Conservation (phyloP, 805 yeast species). For the Torulaspora indica region DNA sequence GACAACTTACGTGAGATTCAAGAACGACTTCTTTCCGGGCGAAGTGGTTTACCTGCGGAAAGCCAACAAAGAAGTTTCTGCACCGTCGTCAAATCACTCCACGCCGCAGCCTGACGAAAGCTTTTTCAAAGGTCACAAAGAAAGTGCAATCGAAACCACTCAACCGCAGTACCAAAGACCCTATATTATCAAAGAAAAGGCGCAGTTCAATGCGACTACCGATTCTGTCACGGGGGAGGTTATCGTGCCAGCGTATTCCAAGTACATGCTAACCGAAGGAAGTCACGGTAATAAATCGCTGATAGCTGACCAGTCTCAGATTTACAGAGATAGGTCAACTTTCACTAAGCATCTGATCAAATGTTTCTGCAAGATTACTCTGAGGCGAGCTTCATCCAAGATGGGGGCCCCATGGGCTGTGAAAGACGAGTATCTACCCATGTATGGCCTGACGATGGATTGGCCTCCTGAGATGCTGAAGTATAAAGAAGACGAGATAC, state of each 20-base stretch:
- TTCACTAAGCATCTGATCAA: constrained; percentile 88
- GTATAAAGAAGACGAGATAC: constrained; percentile 31
- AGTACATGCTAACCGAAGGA: constrained; percentile 64
- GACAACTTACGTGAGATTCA: constrained; percentile 71
- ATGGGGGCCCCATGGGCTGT: constrained; percentile 97
- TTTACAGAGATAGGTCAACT: constrained; percentile 75
- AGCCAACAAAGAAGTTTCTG: constrained; percentile 12
- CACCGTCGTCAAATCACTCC: constrained; percentile 16
- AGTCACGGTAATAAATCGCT: constrained; percentile 50
- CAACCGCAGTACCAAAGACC: constrained; percentile 29
- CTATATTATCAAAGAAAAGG: constrained; percentile 76
- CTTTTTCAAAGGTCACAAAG: constrained; percentile 5
- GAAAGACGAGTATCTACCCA: constrained; percentile 52
- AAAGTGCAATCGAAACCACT: constrained; percentile 5
- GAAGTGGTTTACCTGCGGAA: constrained; percentile 65
- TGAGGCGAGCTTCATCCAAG: constrained; percentile 68
- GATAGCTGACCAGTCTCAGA: constrained; percentile 66
- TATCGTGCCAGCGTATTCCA: constrained; percentile 50
- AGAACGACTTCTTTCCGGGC: constrained; percentile 85
- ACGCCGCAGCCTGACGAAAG: constrained; percentile 23
- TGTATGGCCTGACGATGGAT: constrained; percentile 34
- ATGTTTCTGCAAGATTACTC: constrained; percentile 72
- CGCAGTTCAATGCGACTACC: constrained; percentile 55
- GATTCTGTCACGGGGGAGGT: constrained; percentile 37
- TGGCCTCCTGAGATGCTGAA: constrained; percentile 34